Percentiles rank a stretch among this genome's conserved stretches.
Evolutionary conservation across 176 grass and related monocot species (phyloP).

Genomic region (Thalia dealbata): DNA sequence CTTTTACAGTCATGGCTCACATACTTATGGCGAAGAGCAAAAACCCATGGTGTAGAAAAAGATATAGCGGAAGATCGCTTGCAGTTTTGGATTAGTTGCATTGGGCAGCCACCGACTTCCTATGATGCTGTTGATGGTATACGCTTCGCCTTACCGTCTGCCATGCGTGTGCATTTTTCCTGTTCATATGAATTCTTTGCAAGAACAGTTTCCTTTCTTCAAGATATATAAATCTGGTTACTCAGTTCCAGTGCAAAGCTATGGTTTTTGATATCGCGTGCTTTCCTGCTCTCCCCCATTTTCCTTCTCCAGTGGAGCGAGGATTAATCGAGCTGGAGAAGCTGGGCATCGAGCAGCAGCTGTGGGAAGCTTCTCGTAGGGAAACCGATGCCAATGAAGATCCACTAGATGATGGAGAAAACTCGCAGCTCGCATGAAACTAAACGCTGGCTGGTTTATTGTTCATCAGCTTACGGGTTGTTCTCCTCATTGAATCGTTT

Average conservation of each 20-base stretch:
- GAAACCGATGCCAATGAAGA: constrained; percentile 30
- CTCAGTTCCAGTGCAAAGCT: background rate
- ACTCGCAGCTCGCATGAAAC: constrained; percentile 1
- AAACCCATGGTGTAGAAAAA: background rate
- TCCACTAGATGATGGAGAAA: constrained; percentile 4
- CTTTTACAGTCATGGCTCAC: background rate
- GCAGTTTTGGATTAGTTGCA: constrained; percentile 6
- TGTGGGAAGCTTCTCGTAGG: constrained; percentile 69
- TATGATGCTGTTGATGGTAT: constrained; percentile 63
- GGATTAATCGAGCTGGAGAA: constrained; percentile 69
- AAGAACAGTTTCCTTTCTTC: background rate
- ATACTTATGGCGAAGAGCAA: constrained; percentile 1
- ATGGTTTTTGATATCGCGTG: background rate
- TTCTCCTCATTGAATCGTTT: no score
- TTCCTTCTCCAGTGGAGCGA: constrained; percentile 39
- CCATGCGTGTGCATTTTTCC: background rate
- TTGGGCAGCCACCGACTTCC: constrained; percentile 1
- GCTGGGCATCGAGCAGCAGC: constrained; percentile 56
- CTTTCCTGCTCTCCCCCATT: background rate
- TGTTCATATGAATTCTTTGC: background rate
- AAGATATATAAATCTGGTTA: background rate
- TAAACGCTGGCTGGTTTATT: background rate
- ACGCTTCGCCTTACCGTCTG: background rate
- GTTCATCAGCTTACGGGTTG: no score
- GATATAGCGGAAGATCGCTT: constrained; percentile 9